Evolutionary conservation across 2,329 filamentous ascomycete genomes (phyloP).

Genomic region (Colletotrichum sp.): DNA sequence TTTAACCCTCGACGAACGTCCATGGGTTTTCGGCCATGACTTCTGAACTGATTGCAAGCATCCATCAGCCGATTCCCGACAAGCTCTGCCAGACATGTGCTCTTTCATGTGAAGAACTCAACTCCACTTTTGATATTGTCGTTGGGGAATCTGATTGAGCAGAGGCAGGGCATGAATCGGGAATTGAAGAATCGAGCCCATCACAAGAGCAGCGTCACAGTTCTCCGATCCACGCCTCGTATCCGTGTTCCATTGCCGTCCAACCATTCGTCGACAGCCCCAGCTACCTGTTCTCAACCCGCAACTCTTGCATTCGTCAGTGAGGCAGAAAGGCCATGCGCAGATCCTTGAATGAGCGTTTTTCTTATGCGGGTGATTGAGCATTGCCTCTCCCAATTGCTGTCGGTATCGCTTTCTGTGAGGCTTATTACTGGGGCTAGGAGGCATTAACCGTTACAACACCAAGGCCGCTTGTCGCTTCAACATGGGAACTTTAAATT

Average conservation of each 20-base stretch:
- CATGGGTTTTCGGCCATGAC: not conserved
- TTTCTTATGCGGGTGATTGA: not conserved
- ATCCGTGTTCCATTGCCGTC: constrained; percentile 9
- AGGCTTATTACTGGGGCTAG: not conserved
- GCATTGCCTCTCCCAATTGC: not conserved
- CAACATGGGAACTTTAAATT: not conserved
- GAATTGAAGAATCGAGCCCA: not conserved
- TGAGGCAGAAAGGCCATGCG: not conserved
- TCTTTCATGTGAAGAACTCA: constrained; percentile 13
- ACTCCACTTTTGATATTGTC: constrained; percentile 18
- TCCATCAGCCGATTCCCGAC: constrained; percentile 17
- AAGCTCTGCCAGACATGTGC: constrained; percentile 2
- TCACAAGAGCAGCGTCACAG: not conserved
- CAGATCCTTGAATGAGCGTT: not conserved
- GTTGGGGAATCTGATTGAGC: constrained; percentile 14
- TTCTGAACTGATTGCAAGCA: constrained; percentile 2
- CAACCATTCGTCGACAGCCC: not conserved
- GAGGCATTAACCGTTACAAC: not conserved
- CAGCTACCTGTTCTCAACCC: not conserved
- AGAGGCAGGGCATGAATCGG: not conserved
- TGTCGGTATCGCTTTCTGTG: not conserved
- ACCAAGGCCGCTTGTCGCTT: not conserved
- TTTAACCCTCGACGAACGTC: not conserved
- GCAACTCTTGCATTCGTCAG: not conserved
- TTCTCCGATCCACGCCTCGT: constrained; percentile 4